These are phyloP conservation scores for Penicillium rolfsii DNA, from an alignment of 2,329 filamentous ascomycete species.

Conservation along the genomic window DNA sequence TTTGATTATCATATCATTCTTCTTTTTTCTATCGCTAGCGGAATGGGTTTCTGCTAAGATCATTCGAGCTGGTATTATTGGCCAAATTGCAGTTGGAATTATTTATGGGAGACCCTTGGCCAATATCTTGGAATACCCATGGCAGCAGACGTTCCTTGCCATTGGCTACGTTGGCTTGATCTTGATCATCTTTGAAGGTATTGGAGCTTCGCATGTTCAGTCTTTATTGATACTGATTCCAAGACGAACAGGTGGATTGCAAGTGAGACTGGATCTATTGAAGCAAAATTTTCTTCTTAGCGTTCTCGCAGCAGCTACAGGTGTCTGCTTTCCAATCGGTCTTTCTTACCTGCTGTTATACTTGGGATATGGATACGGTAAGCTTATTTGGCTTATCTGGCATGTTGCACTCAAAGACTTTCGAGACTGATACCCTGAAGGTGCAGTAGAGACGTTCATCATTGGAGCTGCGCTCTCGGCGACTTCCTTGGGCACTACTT, in stretches of 20 bases:
- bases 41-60: slow-evolving; percentile 49
- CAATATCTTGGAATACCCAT: slow-evolving; percentile 48
- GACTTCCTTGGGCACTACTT: slow-evolving; percentile 39
- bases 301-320: slow-evolving; percentile 48
- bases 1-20: slow-evolving; percentile 51
- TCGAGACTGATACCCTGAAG: slow-evolving; percentile 20
- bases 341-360: slow-evolving; percentile 51
- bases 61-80: slow-evolving; percentile 52
- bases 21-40: slow-evolving; percentile 48
- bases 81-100: slow-evolving; percentile 53
- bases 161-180: slow-evolving; percentile 55
- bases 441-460: slow-evolving; percentile 39
- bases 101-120: slow-evolving; percentile 52
- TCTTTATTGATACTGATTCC: background rate
- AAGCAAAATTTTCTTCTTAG: slow-evolving; percentile 51
- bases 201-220: background rate
- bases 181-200: slow-evolving; percentile 54
- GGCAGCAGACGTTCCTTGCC: slow-evolving; percentile 53
- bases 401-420: background rate
- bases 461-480: slow-evolving; percentile 36
- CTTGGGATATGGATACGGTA: slow-evolving; percentile 49
- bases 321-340: slow-evolving; percentile 53
- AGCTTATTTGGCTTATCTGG: background rate
- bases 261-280: slow-evolving; percentile 52
- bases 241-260: slow-evolving; percentile 47